phyloP scores from a whole-genome alignment of 1,284 basidiomycete genomes.

The Marasmius oreades region DNA sequence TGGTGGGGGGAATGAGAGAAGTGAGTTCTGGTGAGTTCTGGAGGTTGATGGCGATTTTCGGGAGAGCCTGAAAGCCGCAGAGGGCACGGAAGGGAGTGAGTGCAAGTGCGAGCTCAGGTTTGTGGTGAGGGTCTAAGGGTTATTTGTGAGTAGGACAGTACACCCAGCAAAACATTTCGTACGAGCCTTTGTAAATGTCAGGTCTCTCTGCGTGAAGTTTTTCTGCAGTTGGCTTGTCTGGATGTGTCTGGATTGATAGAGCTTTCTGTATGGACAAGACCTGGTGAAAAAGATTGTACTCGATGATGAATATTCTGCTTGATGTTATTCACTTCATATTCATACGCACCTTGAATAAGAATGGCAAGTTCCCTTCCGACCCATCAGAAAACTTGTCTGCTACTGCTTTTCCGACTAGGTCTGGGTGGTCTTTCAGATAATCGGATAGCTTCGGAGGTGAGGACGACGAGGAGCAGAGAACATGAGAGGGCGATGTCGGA shows the following conservation, averaged over 20 bases:
- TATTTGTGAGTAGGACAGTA: constrained; percentile 5
- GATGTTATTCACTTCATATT: no score
- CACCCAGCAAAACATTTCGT: no score
- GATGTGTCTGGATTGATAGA: constrained; percentile 96
- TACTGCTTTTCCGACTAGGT: constrained; percentile 68
- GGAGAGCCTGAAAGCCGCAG: constrained; percentile 86
- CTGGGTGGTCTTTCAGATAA: constrained; percentile 62
- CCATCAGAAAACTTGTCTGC: constrained; percentile 55
- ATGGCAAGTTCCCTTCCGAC: constrained; percentile 76
- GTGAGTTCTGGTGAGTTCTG: constrained; percentile 75
- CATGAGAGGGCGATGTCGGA: constrained; percentile 77
- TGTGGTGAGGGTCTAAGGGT: constrained; percentile 81
- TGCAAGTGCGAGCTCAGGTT: constrained; percentile 98
- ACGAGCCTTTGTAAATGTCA: constrained; percentile 92
- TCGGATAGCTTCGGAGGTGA: constrained; percentile 45
- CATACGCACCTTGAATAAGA: constrained; percentile 73
- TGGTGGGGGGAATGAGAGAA: constrained; percentile 59
- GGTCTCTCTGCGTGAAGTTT: constrained; percentile 73
- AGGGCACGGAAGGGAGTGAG: constrained; percentile 89
- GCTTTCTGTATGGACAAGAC: constrained; percentile 93
- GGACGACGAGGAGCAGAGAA: constrained; percentile 39
- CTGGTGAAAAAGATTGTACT: neutral
- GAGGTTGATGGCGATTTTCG: constrained; percentile 69
- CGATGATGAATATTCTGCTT: neutral
- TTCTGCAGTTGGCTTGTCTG: constrained; percentile 88